Conservation (phyloP, 164 flowering plant species). For the Macadamia tetraphylla region DNA sequence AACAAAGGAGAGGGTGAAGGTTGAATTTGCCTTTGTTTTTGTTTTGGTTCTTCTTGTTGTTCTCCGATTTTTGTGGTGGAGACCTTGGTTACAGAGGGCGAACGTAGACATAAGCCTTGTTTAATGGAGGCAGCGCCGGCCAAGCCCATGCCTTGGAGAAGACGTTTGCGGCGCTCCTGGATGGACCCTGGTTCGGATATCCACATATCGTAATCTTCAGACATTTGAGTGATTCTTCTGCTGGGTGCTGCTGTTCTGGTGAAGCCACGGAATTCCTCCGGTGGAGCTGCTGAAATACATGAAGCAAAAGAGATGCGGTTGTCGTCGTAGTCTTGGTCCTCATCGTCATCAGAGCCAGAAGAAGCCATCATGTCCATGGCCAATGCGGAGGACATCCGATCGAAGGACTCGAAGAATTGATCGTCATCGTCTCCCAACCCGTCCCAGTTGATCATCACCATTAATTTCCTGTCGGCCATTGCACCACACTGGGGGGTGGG, state of each 20-base stretch:
- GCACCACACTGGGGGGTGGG: too few relatives aligned
- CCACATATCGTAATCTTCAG: conserved; percentile 61
- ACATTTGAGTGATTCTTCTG: not conserved
- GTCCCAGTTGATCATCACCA: conserved; percentile 57
- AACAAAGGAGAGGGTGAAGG: conserved; percentile 16
- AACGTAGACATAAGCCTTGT: not conserved
- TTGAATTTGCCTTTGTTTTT: not conserved
- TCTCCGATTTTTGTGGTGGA: conserved; percentile 6
- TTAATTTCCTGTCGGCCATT: conserved; percentile 22
- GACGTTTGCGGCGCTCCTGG: conserved; percentile 59
- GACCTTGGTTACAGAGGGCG: not conserved
- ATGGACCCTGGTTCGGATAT: conserved; percentile 71
- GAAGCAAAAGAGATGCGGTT: conserved; percentile 66
- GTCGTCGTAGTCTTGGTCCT: conserved; percentile 60
- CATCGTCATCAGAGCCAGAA: conserved; percentile 55
- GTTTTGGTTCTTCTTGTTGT: not conserved
- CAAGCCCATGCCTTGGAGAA: conserved; percentile 77
- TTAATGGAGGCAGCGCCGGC: conserved; percentile 18
- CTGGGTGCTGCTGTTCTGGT: conserved; percentile 8
- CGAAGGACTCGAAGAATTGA: conserved; percentile 56
- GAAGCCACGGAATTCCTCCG: conserved; percentile 11
- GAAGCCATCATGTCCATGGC: conserved; percentile 40
- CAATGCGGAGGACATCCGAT: conserved; percentile 48
- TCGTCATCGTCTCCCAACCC: conserved; percentile 56
- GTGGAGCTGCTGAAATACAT: conserved; percentile 26